Percentiles rank a stretch among this genome's conserved stretches.
These are phyloP conservation scores for Populus hybrid DNA, from an alignment of 441 rosid genomes.

Conservation along the genomic window DNA sequence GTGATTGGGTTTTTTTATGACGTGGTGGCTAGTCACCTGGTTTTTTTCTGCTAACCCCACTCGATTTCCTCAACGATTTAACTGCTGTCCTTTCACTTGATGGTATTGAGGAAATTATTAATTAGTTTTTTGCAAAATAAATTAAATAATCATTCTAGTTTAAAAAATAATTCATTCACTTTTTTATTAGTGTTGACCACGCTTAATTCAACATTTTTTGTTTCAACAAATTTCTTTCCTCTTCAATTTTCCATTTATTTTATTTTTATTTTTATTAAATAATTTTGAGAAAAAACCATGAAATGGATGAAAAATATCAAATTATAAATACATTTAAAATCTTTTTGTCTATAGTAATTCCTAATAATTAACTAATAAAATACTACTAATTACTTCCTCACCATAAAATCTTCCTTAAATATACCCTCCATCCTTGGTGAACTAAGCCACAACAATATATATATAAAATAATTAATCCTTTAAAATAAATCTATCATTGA, in stretches of 20 bases:
- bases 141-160: background rate
- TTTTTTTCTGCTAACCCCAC: slow-evolving; percentile 19
- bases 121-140: background rate
- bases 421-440: too few relatives aligned
- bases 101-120: background rate
- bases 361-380: too few relatives aligned
- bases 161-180: too few relatives aligned
- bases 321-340: too few relatives aligned
- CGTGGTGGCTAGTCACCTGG: slow-evolving; percentile 25
- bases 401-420: too few relatives aligned
- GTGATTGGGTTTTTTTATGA: background rate
- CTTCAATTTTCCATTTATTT: background rate
- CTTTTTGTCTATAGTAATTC: too few relatives aligned
- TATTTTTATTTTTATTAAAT: too few relatives aligned
- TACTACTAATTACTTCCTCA: too few relatives aligned
- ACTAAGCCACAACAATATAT: too few relatives aligned
- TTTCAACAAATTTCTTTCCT: background rate
- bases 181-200: background rate
- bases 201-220: background rate
- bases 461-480: too few relatives aligned
- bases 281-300: background rate
- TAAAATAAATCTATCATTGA: too few relatives aligned
- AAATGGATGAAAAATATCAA: background rate
- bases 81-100: slow-evolving; percentile 4
- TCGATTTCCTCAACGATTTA: background rate